Base-by-base conservation (phyloP, 305 asterid species). In the Solanum aculeatissimum region DNA sequence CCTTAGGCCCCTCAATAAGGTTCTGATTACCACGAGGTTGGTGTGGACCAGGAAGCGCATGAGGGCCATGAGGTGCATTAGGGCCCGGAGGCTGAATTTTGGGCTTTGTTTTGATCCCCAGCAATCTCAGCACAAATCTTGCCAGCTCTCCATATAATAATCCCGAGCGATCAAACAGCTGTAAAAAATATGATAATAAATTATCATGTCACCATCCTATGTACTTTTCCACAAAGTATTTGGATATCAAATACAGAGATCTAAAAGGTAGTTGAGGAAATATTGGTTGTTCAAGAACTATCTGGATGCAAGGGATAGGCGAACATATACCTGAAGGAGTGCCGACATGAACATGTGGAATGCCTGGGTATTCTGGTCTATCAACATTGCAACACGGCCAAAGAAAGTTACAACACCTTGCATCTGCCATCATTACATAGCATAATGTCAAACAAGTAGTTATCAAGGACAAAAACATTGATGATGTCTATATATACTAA, bases 351-450 rank as follows among this genome's bases (percentile, higher is more conserved):
- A 95, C 99, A 95, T 90, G 85, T 97, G 99, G 88, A 97, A 95
- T 18, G 99, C 99, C 88, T 97, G 98, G 57, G 98, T 94, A 83
- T 97, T 97, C 88, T 97, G 99, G 93, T 97, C 98, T n/a, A 94
- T 92, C 92, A 95, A 83, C 86, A 97, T 91, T 65, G 98, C 94
- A 74, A 97, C 42, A 55, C 99, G 93, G 69, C 98, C 98, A 72
- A 95, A 97, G 92, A 95, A 97, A 85, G 83, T 93, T 71, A 97
- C 98, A 10, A 93, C 97, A 43, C 99, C 99, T 87, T 91, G 94
- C 98, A 97, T 94, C 98, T 97, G 94, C 87, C 83, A 91, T 83
- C 35, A 83, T 68, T 86, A 62, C 54, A 25, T 27, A 65, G 62
- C 69, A 35, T 42, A 53, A 83, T 55, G 14, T 75, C 23, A 75